Evolutionary conservation across 352 stramenopile species (phyloP).

Genomic region (Phytophthora pseudosyringae): DNA sequence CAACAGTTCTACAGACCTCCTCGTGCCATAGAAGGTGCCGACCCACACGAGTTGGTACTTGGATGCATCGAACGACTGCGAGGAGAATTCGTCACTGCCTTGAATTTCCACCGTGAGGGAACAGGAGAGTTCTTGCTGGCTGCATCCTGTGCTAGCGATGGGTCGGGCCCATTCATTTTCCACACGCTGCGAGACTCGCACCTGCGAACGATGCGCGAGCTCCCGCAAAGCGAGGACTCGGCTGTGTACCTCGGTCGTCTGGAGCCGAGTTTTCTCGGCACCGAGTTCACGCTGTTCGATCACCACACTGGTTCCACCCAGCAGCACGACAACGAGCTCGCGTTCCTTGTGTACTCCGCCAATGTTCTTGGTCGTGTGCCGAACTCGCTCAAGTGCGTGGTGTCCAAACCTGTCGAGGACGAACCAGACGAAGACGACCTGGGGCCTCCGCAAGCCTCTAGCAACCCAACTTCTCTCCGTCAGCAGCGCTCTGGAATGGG

Average conservation of each 20-base stretch:
- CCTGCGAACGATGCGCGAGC: conserved; percentile 67
- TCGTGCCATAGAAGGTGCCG: conserved; percentile 2
- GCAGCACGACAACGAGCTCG: conserved; percentile 69
- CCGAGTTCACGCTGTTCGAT: conserved; percentile 85
- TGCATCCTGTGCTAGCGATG: conserved; percentile 74
- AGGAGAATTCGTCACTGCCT: conserved; percentile 81
- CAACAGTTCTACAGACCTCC: conserved; percentile 68
- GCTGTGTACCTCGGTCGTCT: conserved; percentile 85
- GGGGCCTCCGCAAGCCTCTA: background rate
- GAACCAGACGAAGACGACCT: conserved; percentile 18
- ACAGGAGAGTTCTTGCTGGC: conserved; percentile 82
- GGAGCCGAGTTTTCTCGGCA: conserved; percentile 82
- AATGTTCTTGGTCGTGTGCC: conserved; percentile 84
- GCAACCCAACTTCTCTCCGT: conserved; percentile 20
- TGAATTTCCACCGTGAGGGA: conserved; percentile 86
- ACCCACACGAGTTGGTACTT: conserved; percentile 51
- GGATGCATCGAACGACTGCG: conserved; percentile 75
- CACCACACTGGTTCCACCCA: conserved; percentile 55
- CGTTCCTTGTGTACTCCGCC: conserved; percentile 75
- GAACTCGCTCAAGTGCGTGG: conserved; percentile 73
- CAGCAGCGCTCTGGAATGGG: conserved; percentile 44
- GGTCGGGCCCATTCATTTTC: conserved; percentile 78
- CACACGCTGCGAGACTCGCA: conserved; percentile 85
- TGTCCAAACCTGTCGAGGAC: conserved; percentile 27
- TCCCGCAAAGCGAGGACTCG: conserved; percentile 79